A percentile compares a stretch with the other conserved stretches of the same genome.
Conservation (phyloP, 257 asterid genomes). For the Solanum ossicruentum region DNA sequence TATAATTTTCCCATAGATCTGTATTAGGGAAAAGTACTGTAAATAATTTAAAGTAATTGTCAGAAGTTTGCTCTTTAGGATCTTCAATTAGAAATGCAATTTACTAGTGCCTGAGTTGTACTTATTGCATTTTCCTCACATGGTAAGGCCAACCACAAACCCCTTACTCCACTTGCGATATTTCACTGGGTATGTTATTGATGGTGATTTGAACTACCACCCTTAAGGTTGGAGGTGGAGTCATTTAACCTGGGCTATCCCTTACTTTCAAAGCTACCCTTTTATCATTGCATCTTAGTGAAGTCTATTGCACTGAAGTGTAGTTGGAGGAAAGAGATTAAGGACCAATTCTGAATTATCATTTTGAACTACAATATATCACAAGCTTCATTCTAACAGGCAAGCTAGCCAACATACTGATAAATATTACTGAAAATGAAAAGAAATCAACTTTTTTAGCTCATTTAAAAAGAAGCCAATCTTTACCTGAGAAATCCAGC, state of each 20-base stretch:
- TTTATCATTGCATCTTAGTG: not conserved
- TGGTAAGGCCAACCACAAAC: not conserved
- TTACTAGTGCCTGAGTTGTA: not conserved
- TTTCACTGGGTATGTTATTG: too few relatives aligned
- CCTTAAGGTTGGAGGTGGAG: not conserved
- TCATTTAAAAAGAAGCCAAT: not conserved
- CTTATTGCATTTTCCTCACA: not conserved
- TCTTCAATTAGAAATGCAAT: not conserved
- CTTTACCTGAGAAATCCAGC: constrained; percentile 75
- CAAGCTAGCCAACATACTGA: not conserved
- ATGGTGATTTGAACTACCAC: not conserved
- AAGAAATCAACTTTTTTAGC: not conserved
- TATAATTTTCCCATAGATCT: not conserved
- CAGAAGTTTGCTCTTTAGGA: not conserved
- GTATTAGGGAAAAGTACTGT: not conserved
- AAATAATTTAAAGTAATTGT: not conserved
- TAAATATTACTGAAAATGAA: not conserved
- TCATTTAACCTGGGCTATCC: not conserved
- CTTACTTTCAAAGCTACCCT: not conserved
- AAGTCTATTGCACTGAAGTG: not conserved
- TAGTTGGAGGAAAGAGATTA: not conserved
- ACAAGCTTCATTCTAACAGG: not conserved
- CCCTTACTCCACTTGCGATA: not conserved
- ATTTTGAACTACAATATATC: too few relatives aligned
- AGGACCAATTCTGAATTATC: too few relatives aligned